A percentile compares a stretch with the other conserved stretches of the same genome.
phyloP scores from a whole-genome alignment of 2,329 filamentous ascomycete species.

The Penicillium vulpinum region DNA sequence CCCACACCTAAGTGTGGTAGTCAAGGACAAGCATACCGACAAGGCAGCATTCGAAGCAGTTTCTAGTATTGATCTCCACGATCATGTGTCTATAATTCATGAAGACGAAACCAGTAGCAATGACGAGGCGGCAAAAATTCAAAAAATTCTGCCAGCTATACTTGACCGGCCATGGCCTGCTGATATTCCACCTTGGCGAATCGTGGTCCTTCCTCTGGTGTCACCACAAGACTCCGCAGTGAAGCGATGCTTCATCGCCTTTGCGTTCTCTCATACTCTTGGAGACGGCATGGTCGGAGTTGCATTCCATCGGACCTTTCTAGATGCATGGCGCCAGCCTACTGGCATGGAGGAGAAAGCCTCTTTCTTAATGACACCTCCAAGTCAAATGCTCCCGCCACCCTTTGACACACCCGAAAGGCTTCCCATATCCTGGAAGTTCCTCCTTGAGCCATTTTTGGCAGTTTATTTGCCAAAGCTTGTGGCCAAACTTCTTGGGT shows the following conservation, averaged over 20 bases:
- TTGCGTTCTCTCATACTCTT: slow-evolving; percentile 47
- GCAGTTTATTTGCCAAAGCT: slow-evolving; percentile 40
- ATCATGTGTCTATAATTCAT: slow-evolving; percentile 41
- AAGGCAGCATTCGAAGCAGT: slow-evolving; percentile 37
- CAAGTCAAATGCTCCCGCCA: slow-evolving; percentile 26
- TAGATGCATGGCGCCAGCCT: slow-evolving; percentile 22
- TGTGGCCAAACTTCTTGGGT: slow-evolving; percentile 33
- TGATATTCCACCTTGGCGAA: slow-evolving; percentile 45
- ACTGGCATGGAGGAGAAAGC: background rate
- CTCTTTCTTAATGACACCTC: slow-evolving; percentile 17
- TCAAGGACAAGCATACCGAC: slow-evolving; percentile 40
- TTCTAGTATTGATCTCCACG: slow-evolving; percentile 35
- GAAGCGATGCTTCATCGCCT: slow-evolving; percentile 38
- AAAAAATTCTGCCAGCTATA: slow-evolving; percentile 28
- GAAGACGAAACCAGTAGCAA: slow-evolving; percentile 3
- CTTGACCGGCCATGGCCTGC: slow-evolving; percentile 37
- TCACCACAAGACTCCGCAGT: background rate
- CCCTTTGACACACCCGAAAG: slow-evolving; percentile 43
- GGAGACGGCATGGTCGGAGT: slow-evolving; percentile 48
- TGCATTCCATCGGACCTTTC: slow-evolving; percentile 46
- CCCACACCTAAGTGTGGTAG: slow-evolving; percentile 40
- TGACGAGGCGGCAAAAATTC: slow-evolving; percentile 18
- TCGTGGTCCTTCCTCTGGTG: slow-evolving; percentile 39
- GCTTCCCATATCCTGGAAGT: slow-evolving; percentile 48
- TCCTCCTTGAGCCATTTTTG: slow-evolving; percentile 44